Conservation (phyloP, 257 asterid species). For the Galeopsis tetrahit region DNA sequence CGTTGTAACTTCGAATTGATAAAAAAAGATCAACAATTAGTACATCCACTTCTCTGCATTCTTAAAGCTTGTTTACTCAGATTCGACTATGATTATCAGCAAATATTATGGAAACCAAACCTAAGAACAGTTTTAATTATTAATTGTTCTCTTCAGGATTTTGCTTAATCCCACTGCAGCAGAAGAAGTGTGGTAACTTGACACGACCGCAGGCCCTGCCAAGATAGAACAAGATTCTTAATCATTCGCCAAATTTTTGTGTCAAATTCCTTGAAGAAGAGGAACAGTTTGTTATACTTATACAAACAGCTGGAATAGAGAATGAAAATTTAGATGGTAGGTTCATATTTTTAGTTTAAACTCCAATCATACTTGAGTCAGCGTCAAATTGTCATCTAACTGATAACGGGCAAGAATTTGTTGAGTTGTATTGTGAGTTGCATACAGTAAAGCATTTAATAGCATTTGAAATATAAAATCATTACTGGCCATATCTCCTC, state of each 20-base stretch:
- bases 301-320: constrained; percentile 3
- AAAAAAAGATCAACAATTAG: not conserved
- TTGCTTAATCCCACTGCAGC: constrained; percentile 83
- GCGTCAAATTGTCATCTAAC: not conserved
- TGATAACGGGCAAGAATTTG: not conserved
- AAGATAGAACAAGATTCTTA: constrained; percentile 15
- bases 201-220: constrained; percentile 93
- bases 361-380: not conserved
- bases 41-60: constrained; percentile 5
- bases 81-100: not conserved
- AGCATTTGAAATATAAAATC: constrained; percentile 8
- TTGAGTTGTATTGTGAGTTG: not conserved
- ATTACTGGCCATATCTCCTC: not conserved
- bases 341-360: not conserved
- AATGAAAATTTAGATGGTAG: not conserved
- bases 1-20: not conserved
- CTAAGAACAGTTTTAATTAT: constrained; percentile 22
- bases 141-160: constrained; percentile 51
- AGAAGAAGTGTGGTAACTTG: constrained; percentile 88
- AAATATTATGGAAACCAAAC: constrained; percentile 9
- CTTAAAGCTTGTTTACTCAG: not conserved
- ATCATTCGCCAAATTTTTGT: not conserved
- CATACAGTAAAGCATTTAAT: not conserved
- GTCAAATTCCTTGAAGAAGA: not conserved
- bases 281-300: not conserved